Base-by-base conservation (phyloP, 495 filamentous ascomycete species). In the Melanomma pulvis-pyrius region DNA sequence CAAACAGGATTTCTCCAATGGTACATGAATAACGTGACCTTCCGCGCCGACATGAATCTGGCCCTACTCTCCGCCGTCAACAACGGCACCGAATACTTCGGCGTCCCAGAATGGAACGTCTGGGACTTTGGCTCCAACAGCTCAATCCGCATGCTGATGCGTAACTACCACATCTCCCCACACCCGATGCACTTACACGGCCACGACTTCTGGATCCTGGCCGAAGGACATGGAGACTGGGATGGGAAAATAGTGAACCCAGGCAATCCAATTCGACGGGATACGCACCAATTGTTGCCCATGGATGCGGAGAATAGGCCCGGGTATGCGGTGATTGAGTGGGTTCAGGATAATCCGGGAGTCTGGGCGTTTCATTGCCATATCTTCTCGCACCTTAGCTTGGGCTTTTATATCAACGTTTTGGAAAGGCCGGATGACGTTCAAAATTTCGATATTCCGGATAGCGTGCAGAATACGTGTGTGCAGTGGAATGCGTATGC, bases 111-210 rank as follows among this genome's bases (percentile, higher is more conserved):
- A 49, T 63, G 53, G 59, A 76, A 75, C 39, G 73, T 74, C 2
- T 71, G 71, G 61, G 74, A 76, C 58, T 76, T 70, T 46, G 74
- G 71, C 56, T 59, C 25, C 24, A 73, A 74, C 56, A 55, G 25
- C 7, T 63, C 64, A 54, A 48, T 78, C 0, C 72, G 73, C 19
- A 24, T 78, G 25, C 53, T 78, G 51, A 32, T 78, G 11, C 49
- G 65, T 57, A 77, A 77, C 60, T 44, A 66, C 32, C 47, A 48
- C 28, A 30, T 41, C 24, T 36, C 49, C 21, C 56, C 59, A 57
- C 60, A 69, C 17, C 59, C 65, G 8, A 69, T 69, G n/a, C n/a
- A n/a, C n/a, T n/a, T n/a, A n/a, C n/a, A n/a, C n/a, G n/a, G n/a
- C n/a, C n/a, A n/a, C 34, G 56, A 71, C 53, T 55, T 71, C 30